Evolutionary conservation across 2,329 filamentous ascomycete species (phyloP).

Genomic region (Penicillium fuscoglaucum): DNA sequence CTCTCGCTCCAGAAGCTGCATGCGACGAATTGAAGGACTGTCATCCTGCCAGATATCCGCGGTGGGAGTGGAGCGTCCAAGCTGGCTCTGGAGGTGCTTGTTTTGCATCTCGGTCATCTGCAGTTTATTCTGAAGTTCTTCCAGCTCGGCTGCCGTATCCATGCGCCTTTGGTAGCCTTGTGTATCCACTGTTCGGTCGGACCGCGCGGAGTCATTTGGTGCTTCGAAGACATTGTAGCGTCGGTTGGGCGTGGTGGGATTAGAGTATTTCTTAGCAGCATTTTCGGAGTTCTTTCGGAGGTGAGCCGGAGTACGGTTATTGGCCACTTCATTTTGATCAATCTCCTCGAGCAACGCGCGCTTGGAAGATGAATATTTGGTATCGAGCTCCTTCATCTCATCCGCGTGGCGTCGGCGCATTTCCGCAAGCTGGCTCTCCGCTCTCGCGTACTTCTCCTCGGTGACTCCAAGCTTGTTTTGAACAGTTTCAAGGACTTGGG

Average conservation of each 20-base stretch:
- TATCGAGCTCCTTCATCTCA: slow-evolving; percentile 65
- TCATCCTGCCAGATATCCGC: slow-evolving; percentile 68
- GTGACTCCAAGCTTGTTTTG: slow-evolving; percentile 85
- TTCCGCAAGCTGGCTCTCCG: slow-evolving; percentile 78
- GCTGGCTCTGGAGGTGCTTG: slow-evolving; percentile 82
- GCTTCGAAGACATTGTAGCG: slow-evolving; percentile 66
- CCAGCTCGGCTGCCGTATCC: slow-evolving; percentile 86
- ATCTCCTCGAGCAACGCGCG: slow-evolving; percentile 84
- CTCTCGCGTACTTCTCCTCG: slow-evolving; percentile 74
- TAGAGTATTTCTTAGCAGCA: slow-evolving; percentile 64
- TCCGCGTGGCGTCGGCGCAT: slow-evolving; percentile 73
- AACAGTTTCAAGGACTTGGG: slow-evolving; percentile 81
- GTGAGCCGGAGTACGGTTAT: slow-evolving; percentile 71
- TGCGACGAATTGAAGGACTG: slow-evolving; percentile 74
- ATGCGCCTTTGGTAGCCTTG: slow-evolving; percentile 82
- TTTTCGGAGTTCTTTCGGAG: slow-evolving; percentile 62
- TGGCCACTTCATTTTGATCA: slow-evolving; percentile 74
- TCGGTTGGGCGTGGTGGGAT: slow-evolving; percentile 74
- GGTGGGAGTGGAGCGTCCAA: slow-evolving; percentile 67
- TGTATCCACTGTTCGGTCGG: slow-evolving; percentile 82
- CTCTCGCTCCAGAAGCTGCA: slow-evolving; percentile 88
- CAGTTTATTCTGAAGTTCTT: slow-evolving; percentile 89
- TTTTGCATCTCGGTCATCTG: slow-evolving; percentile 96
- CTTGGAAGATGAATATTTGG: slow-evolving; percentile 62
- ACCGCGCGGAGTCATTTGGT: slow-evolving; percentile 72